These are phyloP conservation scores for Cucurbitaria berberidis DNA, from an alignment of 2,329 filamentous ascomycete genomes.

Conservation along the genomic window DNA sequence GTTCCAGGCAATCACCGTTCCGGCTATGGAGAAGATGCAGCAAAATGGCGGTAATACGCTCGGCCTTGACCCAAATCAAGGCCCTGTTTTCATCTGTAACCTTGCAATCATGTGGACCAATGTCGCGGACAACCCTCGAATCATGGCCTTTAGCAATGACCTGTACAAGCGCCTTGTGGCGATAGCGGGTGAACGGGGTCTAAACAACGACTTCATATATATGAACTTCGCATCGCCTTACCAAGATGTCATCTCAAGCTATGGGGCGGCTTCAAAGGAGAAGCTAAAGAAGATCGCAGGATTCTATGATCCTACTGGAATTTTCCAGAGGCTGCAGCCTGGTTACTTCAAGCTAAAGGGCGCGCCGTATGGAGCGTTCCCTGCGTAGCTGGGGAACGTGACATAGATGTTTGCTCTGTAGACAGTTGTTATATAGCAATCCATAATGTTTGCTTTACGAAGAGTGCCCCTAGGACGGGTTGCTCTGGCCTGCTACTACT, in stretches of 20 bases:
- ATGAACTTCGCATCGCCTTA: slow-evolving; percentile 56
- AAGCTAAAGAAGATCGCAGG: slow-evolving; percentile 21
- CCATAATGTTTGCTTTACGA: not conserved
- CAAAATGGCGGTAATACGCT: slow-evolving; percentile 41
- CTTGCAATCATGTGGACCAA: slow-evolving; percentile 32
- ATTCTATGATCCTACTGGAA: slow-evolving; percentile 21
- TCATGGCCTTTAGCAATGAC: slow-evolving; percentile 30
- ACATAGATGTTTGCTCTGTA: not conserved
- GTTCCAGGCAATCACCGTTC: slow-evolving; percentile 37
- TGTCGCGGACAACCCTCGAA: slow-evolving; percentile 26
- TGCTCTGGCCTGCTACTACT: not conserved
- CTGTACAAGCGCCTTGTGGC: slow-evolving; percentile 17
- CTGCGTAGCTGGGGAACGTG: not conserved
- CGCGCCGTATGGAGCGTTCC: slow-evolving; percentile 21
- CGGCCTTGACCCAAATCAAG: slow-evolving; percentile 27
- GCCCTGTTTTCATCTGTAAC: slow-evolving; percentile 31
- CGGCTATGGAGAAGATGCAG: slow-evolving; percentile 31
- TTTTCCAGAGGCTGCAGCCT: slow-evolving; percentile 29
- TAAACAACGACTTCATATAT: slow-evolving; percentile 45
- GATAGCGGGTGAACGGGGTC: slow-evolving; percentile 16
- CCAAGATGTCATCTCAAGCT: slow-evolving; percentile 52
- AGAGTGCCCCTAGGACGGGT: not conserved
- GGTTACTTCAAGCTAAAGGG: slow-evolving; percentile 32
- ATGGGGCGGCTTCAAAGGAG: slow-evolving; percentile 48
- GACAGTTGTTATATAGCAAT: not conserved